phyloP scores from a whole-genome alignment of 192 early-diverging fungal species.

The Gryganskiella cystojenkinii region DNA sequence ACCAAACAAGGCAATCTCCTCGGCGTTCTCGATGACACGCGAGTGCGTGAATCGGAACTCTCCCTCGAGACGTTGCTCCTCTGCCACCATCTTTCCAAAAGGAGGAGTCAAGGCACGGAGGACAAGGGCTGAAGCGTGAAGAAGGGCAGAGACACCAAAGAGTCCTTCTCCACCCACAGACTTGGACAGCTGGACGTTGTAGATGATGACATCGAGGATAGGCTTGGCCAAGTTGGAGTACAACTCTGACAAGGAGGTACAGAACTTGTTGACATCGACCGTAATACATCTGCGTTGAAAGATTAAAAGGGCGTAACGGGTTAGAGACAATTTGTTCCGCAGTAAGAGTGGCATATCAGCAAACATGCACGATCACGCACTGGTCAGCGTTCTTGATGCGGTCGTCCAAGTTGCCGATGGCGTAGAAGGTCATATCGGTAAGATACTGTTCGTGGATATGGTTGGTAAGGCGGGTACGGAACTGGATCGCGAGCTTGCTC shows the following conservation, averaged over 20 bases:
- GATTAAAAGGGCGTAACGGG: not conserved
- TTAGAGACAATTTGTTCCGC: not conserved
- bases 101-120: constrained; percentile 91
- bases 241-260: constrained; percentile 83
- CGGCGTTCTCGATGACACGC: constrained; percentile 94
- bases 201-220: constrained; percentile 92
- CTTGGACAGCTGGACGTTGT: constrained; percentile 87
- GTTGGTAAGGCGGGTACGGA: constrained; percentile 89
- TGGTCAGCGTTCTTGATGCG: constrained; percentile 93
- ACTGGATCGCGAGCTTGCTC: constrained; percentile 79
- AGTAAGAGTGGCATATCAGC: not conserved
- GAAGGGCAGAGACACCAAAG: constrained; percentile 82
- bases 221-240: constrained; percentile 98
- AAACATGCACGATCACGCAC: constrained; percentile 40
- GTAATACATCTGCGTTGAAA: constrained; percentile 67
- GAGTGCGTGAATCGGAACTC: constrained; percentile 96
- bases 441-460: constrained; percentile 90
- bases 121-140: constrained; percentile 81
- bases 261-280: constrained; percentile 93
- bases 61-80: constrained; percentile 92
- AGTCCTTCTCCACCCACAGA: constrained; percentile 89
- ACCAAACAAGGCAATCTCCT: constrained; percentile 93
- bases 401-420: constrained; percentile 92
- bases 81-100: constrained; percentile 95
- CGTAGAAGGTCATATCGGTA: constrained; percentile 92